A percentile compares a stretch with the other conserved stretches of the same genome.
Conservation (phyloP, 2,329 filamentous ascomycete species). For the Fusarium liriodendri region DNA sequence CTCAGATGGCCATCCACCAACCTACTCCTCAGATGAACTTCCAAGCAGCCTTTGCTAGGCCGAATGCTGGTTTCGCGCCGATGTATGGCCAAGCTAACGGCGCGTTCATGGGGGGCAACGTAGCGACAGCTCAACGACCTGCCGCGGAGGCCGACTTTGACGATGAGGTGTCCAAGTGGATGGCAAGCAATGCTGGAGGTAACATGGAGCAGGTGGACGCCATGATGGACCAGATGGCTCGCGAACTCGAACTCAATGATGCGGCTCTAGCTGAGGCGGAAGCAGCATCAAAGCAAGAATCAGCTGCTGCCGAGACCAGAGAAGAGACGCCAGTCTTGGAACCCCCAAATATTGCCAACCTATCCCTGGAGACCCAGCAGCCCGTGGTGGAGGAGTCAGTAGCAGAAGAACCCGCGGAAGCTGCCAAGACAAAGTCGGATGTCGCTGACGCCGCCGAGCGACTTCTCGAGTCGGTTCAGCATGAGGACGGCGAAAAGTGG, state of each 20-base stretch:
- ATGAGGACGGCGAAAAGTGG: constrained; percentile 59
- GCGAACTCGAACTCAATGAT: constrained; percentile 54
- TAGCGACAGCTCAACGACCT: constrained; percentile 37
- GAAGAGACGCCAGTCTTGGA: constrained; percentile 41
- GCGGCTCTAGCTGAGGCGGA: constrained; percentile 41
- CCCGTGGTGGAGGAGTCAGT: constrained; percentile 28
- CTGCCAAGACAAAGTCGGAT: constrained; percentile 47
- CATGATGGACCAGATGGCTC: constrained; percentile 57
- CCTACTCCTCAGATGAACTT: constrained; percentile 42
- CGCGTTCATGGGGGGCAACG: constrained; percentile 38
- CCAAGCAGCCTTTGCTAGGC: constrained; percentile 46
- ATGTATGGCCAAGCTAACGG: constrained; percentile 45
- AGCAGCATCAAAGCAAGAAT: constrained; percentile 12
- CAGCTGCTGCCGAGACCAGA: background rate
- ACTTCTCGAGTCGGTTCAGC: constrained; percentile 56
- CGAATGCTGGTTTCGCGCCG: constrained; percentile 42
- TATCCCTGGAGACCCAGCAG: constrained; percentile 42
- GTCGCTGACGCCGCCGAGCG: constrained; percentile 57
- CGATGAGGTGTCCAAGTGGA: constrained; percentile 55
- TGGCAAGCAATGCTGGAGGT: constrained; percentile 48
- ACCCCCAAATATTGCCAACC: constrained; percentile 47
- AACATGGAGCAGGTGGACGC: constrained; percentile 55
- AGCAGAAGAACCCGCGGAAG: constrained; percentile 25
- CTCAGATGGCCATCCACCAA: constrained; percentile 39
- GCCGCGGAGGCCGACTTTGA: constrained; percentile 51